Evolutionary conservation across 352 stramenopile genomes (phyloP).

Genomic region (Phytophthora sp.): DNA sequence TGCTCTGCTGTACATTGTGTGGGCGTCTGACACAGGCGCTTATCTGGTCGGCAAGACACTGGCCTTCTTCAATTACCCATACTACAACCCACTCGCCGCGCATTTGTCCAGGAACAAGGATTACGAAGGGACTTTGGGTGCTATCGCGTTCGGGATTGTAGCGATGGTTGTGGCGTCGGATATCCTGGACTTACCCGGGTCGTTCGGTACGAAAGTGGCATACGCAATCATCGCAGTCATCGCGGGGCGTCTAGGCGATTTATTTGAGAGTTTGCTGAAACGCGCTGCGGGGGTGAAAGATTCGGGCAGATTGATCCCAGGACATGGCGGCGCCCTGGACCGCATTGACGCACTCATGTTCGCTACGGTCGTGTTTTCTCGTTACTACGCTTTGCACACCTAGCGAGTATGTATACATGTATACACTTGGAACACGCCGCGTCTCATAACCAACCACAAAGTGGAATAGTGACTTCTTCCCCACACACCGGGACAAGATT

Average conservation of each 20-base stretch:
- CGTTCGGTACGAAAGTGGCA: conserved; percentile 73
- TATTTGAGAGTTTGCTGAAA: conserved; percentile 96
- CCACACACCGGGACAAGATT: neutral
- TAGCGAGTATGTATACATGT: neutral
- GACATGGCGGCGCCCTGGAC: conserved; percentile 95
- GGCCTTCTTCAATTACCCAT: conserved; percentile 84
- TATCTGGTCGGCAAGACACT: conserved; percentile 93
- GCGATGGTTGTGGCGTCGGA: conserved; percentile 79
- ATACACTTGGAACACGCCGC: neutral
- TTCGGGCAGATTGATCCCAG: conserved; percentile 93
- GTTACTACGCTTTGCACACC: conserved; percentile 44
- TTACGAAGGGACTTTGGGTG: conserved; percentile 93
- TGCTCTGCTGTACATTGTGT: conserved; percentile 67
- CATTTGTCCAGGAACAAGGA: conserved; percentile 96
- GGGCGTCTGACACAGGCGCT: conserved; percentile 90
- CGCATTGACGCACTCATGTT: conserved; percentile 96
- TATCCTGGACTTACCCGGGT: conserved; percentile 71
- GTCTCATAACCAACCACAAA: too few species aligned
- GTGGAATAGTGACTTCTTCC: too few species aligned
- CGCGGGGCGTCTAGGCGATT: conserved; percentile 92
- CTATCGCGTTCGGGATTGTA: conserved; percentile 72
- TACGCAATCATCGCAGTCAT: conserved; percentile 90
- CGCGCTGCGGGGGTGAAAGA: conserved; percentile 94
- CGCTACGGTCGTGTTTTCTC: conserved; percentile 58
- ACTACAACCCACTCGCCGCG: conserved; percentile 78